Percentiles rank a stretch among this genome's conserved stretches.
Conservation (phyloP, 768 basidiomycete species). For the Phylloporus sp. region DNA sequence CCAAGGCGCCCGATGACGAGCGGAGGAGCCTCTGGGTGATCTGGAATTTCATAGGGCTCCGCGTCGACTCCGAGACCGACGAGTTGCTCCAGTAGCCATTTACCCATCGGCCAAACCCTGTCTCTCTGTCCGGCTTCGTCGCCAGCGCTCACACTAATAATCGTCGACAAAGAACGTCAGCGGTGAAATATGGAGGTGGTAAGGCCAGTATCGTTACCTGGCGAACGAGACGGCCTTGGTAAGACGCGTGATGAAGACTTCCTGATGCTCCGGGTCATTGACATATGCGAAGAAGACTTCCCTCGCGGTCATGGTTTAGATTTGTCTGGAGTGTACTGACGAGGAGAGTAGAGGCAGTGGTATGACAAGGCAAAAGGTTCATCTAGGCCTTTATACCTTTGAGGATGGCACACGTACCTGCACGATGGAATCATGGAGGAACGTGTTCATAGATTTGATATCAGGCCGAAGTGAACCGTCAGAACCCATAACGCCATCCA, state of each 20-base stretch:
- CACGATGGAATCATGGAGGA: too few species aligned
- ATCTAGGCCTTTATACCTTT: neutral
- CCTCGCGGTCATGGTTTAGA: neutral
- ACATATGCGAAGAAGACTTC: neutral
- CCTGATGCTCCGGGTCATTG: neutral
- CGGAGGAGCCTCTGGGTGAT: neutral
- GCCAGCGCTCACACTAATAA: neutral
- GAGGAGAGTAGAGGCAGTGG: neutral
- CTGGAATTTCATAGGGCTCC: neutral
- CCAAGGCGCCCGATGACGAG: neutral
- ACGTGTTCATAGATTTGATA: too few species aligned
- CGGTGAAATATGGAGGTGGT: neutral
- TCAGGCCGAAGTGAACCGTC: too few species aligned
- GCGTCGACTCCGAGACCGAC: neutral
- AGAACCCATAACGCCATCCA: neutral
- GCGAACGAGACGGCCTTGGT: neutral
- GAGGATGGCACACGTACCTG: neutral
- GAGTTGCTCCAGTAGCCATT: neutral
- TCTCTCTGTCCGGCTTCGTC: neutral
- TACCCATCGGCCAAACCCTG: neutral
- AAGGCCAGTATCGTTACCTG: neutral
- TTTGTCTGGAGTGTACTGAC: neutral
- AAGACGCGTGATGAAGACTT: neutral
- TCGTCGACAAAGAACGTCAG: slow-evolving; percentile 10
- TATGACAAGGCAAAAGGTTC: neutral